Conservation (phyloP, 331 rosid genomes). For the Arachis monticola region DNA sequence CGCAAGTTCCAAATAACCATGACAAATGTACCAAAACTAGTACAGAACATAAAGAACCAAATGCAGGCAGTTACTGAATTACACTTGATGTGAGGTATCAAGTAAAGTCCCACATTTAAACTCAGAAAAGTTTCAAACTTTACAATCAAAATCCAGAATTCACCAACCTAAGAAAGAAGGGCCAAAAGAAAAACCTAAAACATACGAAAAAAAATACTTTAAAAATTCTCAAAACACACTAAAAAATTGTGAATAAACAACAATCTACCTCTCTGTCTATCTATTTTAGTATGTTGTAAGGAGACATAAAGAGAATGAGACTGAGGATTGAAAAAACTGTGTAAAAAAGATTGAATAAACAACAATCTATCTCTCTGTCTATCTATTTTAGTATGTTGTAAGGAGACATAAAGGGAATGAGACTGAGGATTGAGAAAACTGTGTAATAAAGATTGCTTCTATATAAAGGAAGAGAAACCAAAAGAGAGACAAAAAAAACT, state of each 20-base stretch:
- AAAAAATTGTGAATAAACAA: background rate
- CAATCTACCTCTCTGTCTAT: too few relatives aligned
- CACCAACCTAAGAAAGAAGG: conserved; percentile 10
- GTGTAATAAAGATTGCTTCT: conserved; percentile 12
- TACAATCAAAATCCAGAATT: conserved; percentile 25
- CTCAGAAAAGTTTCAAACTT: conserved; percentile 28
- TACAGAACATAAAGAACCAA: background rate
- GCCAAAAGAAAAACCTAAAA: background rate
- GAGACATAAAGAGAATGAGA: background rate
- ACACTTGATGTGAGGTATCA: background rate
- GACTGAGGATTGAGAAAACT: background rate
- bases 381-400: too few relatives aligned
- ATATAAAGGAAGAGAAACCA: background rate
- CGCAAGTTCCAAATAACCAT: background rate
- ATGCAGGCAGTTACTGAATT: conserved; percentile 4
- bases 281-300: too few relatives aligned
- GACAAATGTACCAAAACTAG: conserved; percentile 14
- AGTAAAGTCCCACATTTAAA: background rate
- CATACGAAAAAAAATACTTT: conserved; percentile 32
- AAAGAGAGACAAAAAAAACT: background rate
- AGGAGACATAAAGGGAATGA: too few relatives aligned
- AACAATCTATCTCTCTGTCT: too few relatives aligned
- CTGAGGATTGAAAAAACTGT: too few relatives aligned
- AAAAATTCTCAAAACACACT: background rate
- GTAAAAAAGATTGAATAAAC: too few relatives aligned